Evolutionary conservation across 2,329 filamentous ascomycete species (phyloP).

Genomic region (Aspergillus floridensis): DNA sequence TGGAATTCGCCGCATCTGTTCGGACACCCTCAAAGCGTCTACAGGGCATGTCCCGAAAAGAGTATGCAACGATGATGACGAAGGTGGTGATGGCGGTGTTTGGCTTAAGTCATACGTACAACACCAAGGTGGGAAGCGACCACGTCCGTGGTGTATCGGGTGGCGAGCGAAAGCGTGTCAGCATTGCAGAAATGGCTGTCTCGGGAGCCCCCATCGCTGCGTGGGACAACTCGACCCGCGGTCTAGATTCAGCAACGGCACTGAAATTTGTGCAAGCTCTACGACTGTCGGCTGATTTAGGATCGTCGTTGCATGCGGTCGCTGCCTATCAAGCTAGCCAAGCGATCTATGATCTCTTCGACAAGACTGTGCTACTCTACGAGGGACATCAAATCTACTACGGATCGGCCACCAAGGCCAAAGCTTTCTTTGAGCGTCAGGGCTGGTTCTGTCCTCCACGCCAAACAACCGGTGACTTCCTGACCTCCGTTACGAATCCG

Average conservation of each 20-base stretch:
- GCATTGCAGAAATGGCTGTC: slow-evolving; percentile 54
- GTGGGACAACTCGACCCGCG: slow-evolving; percentile 47
- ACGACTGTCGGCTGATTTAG: slow-evolving; percentile 46
- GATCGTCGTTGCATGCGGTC: slow-evolving; percentile 47
- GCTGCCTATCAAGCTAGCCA: slow-evolving; percentile 52
- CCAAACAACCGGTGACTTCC: slow-evolving; percentile 66
- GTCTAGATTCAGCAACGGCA: slow-evolving; percentile 52
- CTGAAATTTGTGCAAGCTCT: slow-evolving; percentile 53
- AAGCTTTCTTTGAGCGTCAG: slow-evolving; percentile 63
- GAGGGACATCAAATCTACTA: slow-evolving; percentile 74
- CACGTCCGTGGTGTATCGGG: slow-evolving; percentile 60
- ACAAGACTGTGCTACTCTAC: slow-evolving; percentile 68
- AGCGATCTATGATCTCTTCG: slow-evolving; percentile 54
- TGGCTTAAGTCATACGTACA: slow-evolving; percentile 47
- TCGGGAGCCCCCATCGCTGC: slow-evolving; percentile 42
- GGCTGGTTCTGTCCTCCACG: slow-evolving; percentile 65
- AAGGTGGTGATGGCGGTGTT: slow-evolving; percentile 45
- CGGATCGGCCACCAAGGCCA: slow-evolving; percentile 59
- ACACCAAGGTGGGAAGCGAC: slow-evolving; percentile 50
- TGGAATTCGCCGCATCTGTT: slow-evolving; percentile 72
- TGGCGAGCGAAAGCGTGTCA: slow-evolving; percentile 59
- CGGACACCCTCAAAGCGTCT: slow-evolving; percentile 41
- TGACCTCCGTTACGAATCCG: slow-evolving; percentile 65
- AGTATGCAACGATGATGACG: slow-evolving; percentile 41
- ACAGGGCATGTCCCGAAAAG: slow-evolving; percentile 29